A percentile compares a stretch with the other conserved stretches of the same genome.
Evolutionary conservation across 2,329 filamentous ascomycete species (phyloP).

Genomic region (Sclerotinia subarctica): DNA sequence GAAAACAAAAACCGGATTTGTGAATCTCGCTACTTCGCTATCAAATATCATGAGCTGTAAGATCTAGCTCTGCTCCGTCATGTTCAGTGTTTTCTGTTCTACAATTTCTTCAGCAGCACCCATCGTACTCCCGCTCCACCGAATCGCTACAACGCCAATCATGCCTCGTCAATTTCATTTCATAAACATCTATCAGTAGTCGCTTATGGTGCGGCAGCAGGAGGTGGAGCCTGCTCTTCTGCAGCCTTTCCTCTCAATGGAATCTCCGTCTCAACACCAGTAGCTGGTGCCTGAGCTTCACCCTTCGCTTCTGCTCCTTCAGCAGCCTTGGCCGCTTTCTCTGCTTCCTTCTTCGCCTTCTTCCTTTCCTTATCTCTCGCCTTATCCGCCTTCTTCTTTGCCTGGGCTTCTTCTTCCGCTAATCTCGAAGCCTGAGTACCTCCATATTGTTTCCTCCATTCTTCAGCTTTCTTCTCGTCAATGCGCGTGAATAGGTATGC

Average conservation of each 20-base stretch:
- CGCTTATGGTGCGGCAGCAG: constrained; percentile 34
- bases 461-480: constrained; percentile 73
- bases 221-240: constrained; percentile 38
- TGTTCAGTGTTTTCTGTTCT: background rate
- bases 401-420: constrained; percentile 64
- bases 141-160: constrained; percentile 26
- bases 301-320: constrained; percentile 35
- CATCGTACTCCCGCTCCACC: background rate
- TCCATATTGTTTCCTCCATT: constrained; percentile 77
- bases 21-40: background rate
- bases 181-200: background rate
- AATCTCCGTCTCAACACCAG: constrained; percentile 26
- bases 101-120: background rate
- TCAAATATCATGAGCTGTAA: background rate
- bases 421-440: constrained; percentile 64
- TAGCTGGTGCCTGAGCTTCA: constrained; percentile 34
- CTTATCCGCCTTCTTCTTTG: constrained; percentile 39
- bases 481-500: constrained; percentile 80
- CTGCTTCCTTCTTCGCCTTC: constrained; percentile 43
- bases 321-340: constrained; percentile 36
- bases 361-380: constrained; percentile 46
- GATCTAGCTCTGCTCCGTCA: background rate
- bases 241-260: constrained; percentile 35
- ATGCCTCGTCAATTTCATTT: constrained; percentile 21
- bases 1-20: background rate